Base-by-base conservation (phyloP, 2,329 filamentous ascomycete species). In the Periglandula ipomoeae region DNA sequence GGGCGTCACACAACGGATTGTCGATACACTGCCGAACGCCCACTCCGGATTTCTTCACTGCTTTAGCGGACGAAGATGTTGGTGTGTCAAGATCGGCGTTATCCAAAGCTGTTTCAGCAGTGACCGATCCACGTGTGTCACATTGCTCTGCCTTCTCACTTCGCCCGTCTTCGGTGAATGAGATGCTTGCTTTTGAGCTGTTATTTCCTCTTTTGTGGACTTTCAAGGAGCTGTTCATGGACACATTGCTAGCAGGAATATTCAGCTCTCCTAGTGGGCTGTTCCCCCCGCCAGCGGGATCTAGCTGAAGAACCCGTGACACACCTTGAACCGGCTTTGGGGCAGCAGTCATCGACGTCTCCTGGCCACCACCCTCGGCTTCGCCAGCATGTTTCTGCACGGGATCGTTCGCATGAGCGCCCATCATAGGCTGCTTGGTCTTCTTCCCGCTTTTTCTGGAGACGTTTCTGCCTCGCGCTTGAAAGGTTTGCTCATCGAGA, bases 151-250 rank as follows among this genome's bases (percentile, higher is more conserved):
- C 15, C n/a, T 27, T 35, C 22, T 19, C 39, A 17, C 17, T 13
- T 15, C 19, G 27, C 7, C 35, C 42, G 27, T 30, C 47, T 30
- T 41, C 27, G 20, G 19, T 34, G 15, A 19, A 8, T 26, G 15
- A 10, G 20, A 15, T 15, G 22, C 5, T 35, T 11, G 13, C 9
- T 20, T 37, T 50, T 5, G 9, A 23, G 42, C 19, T 24, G 19
- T 40, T 45, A 7, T 19, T 41, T 19, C 48, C 43, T 27, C 30
- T 50, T 13, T 43, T 50, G 1, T 22, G n/a, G 10, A 50, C 19
- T 30, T n/a, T 45, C 22, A 43, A 34, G 11, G 48, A 46, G 48
- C 30, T 30, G 5, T 30, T 32, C n/a, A 13, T n/a, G 17, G 46
- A 2, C 4, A 8, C 11, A 13, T 32, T 42, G 10, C 19, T 40